phyloP scores from a whole-genome alignment of 163 green algal genomes.

The Picocystis sp. region DNA sequence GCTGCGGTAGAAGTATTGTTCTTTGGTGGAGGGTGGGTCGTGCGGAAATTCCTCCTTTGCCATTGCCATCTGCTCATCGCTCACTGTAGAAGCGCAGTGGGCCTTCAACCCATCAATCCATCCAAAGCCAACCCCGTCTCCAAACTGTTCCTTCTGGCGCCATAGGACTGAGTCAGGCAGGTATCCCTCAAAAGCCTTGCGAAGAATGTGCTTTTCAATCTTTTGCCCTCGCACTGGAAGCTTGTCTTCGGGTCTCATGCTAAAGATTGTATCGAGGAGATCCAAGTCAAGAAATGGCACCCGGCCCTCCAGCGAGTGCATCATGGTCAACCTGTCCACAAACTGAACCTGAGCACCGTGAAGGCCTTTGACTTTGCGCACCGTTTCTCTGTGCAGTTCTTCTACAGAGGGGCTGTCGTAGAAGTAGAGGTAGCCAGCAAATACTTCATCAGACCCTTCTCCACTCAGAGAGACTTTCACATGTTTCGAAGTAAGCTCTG shows the following conservation, averaged over 20 bases:
- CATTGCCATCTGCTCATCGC: conserved; percentile 2
- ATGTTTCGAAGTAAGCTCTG: neutral
- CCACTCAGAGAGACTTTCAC: conserved; percentile 4
- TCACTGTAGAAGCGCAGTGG: neutral
- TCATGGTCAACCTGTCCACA: conserved; percentile 4
- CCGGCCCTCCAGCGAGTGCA: conserved; percentile 1
- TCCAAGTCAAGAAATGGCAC: conserved; percentile 4
- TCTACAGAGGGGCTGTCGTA: neutral
- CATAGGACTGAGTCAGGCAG: conserved; percentile 4
- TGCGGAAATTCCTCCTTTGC: conserved; percentile 3
- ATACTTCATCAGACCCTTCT: conserved; percentile 1
- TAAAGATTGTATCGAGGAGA: conserved; percentile 3
- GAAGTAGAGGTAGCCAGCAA: conserved; percentile 7
- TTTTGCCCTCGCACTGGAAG: neutral
- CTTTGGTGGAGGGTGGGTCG: conserved; percentile 1
- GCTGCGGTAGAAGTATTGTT: conserved; percentile 3
- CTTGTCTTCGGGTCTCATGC: conserved; percentile 2
- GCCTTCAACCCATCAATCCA: conserved; percentile 6
- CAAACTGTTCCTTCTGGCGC: conserved; percentile 7
- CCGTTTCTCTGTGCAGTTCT: conserved; percentile 4
- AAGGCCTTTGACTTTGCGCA: conserved; percentile 3
- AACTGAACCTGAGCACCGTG: conserved; percentile 3
- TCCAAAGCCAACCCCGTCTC: conserved; percentile 3
- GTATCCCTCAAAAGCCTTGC: conserved; percentile 6
- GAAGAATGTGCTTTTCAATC: conserved; percentile 7